Percentiles rank a stretch among this genome's conserved stretches.
Evolutionary conservation across 257 asterid species (phyloP).

Genomic region (Nicotiana paniculata): DNA sequence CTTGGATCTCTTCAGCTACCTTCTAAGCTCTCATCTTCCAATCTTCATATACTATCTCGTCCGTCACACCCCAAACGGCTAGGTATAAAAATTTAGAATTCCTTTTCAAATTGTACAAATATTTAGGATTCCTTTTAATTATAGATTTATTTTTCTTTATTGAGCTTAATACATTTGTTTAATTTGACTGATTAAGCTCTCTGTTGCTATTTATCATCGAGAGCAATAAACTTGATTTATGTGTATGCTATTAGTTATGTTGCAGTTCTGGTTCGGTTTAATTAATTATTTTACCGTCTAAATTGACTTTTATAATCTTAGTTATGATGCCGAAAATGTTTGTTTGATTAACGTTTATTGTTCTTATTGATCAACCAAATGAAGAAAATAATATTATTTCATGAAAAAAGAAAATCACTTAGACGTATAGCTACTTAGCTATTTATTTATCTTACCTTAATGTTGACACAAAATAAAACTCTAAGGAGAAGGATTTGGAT

Average conservation of each 20-base stretch:
- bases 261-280: background rate
- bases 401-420: background rate
- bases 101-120: background rate
- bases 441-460: background rate
- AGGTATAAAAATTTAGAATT: conserved; percentile 24
- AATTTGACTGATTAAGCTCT: background rate
- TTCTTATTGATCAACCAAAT: background rate
- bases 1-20: conserved; percentile 54
- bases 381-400: background rate
- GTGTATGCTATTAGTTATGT: background rate
- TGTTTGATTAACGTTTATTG: background rate
- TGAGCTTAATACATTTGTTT: background rate
- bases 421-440: background rate
- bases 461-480: background rate
- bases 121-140: background rate
- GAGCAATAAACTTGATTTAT: background rate
- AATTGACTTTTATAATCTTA: background rate
- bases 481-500: background rate
- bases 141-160: background rate
- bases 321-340: background rate
- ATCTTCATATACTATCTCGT: conserved; percentile 48
- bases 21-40: conserved; percentile 28
- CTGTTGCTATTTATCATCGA: background rate
- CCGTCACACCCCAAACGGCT: conserved; percentile 54
- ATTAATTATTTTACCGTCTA: background rate